Evolutionary conservation across 805 yeast genomes (phyloP).

Genomic region (Candida methanosorbosa): DNA sequence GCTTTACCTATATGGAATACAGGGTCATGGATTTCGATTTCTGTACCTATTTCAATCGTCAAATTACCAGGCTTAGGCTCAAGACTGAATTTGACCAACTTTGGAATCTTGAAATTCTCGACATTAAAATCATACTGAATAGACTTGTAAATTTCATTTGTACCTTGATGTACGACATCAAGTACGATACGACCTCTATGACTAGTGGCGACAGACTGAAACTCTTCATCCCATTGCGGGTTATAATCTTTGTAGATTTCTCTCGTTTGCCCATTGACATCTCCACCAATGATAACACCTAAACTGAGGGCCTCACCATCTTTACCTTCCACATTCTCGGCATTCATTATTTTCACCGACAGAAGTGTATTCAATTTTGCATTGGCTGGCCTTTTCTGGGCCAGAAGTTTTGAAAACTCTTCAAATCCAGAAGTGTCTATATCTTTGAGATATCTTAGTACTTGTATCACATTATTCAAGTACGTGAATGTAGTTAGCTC

Average conservation of each 20-base stretch:
- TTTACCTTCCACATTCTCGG: conserved; percentile 23
- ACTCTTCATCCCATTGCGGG: conserved; percentile 69
- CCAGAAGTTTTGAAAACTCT: conserved; percentile 5
- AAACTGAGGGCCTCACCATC: conserved; percentile 20
- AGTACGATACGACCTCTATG: not conserved
- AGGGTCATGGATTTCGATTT: conserved; percentile 73
- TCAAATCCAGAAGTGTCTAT: conserved; percentile 7
- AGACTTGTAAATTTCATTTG: conserved; percentile 7
- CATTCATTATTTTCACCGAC: conserved; percentile 14
- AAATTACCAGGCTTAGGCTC: conserved; percentile 45
- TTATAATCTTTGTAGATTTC: conserved; percentile 49
- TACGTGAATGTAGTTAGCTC: conserved; percentile 14
- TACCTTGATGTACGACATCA: too few relatives aligned
- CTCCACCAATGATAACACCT: conserved; percentile 18
- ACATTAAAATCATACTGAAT: conserved; percentile 8
- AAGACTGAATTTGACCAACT: conserved; percentile 14
- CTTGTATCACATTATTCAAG: conserved; percentile 19
- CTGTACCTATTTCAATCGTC: conserved; percentile 60
- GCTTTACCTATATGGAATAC: conserved; percentile 74
- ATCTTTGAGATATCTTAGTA: conserved; percentile 10
- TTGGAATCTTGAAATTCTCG: conserved; percentile 5
- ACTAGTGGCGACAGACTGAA: not conserved
- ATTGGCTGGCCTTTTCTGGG: not conserved
- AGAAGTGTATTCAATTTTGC: conserved; percentile 9
- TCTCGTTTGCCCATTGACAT: conserved; percentile 42